phyloP scores from a whole-genome alignment of 2,329 filamentous ascomycete species.

The Sclerotinia subarctica region DNA sequence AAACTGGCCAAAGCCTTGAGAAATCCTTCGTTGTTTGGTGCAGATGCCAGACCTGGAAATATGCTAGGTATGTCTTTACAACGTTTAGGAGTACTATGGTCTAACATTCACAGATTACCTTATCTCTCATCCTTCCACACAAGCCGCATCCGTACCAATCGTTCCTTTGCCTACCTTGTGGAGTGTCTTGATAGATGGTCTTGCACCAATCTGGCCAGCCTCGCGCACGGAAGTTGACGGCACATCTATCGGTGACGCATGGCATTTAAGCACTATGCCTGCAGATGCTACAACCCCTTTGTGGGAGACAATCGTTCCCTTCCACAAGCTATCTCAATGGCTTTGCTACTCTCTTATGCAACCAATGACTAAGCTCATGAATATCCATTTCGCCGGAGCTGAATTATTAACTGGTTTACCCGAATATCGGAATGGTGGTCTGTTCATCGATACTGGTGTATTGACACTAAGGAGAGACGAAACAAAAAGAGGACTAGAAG shows the following conservation, averaged over 20 bases:
- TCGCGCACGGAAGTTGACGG: constrained; percentile 86
- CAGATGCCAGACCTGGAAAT: constrained; percentile 81
- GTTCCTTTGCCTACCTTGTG: constrained; percentile 84
- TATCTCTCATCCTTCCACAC: constrained; percentile 85
- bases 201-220: constrained; percentile 83
- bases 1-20: constrained; percentile 72
- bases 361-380: constrained; percentile 77
- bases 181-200: constrained; percentile 83
- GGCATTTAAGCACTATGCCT: constrained; percentile 84
- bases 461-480: constrained; percentile 71
- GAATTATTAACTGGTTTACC: constrained; percentile 84
- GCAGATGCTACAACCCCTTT: constrained; percentile 48
- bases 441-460: constrained; percentile 81
- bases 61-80: constrained; percentile 69
- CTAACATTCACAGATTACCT: constrained; percentile 68
- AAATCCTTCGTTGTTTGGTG: constrained; percentile 80
- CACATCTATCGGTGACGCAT: constrained; percentile 85
- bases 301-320: constrained; percentile 82
- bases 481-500: constrained; percentile 65
- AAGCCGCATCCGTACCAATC: constrained; percentile 83
- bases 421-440: constrained; percentile 87
- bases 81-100: constrained; percentile 22
- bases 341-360: constrained; percentile 92
- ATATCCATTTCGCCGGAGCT: constrained; percentile 75
- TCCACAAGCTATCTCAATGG: constrained; percentile 95